phyloP scores from a whole-genome alignment of 257 asterid genomes.

The Solanum etuberosum region DNA sequence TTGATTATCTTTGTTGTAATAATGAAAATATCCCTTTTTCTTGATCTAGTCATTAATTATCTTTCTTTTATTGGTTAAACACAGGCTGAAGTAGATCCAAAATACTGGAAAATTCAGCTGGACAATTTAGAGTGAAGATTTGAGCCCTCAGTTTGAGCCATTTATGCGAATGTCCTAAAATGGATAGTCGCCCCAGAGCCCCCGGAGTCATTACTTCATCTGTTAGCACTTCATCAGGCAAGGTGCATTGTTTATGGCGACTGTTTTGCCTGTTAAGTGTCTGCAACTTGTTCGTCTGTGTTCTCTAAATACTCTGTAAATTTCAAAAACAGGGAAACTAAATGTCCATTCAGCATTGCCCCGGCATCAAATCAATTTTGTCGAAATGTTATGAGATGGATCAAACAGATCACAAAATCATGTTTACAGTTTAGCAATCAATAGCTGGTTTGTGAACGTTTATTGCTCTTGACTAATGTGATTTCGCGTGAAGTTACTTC shows the following conservation, averaged over 20 bases:
- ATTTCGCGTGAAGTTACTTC: background rate
- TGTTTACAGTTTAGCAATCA: background rate
- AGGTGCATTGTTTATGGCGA: background rate
- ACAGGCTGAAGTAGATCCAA: constrained; percentile 74
- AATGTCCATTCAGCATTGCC: background rate
- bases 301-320: background rate
- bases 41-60: background rate
- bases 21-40: background rate
- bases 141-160: background rate
- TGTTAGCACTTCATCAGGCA: background rate
- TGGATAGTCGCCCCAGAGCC: background rate
- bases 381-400: background rate
- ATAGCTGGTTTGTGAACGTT: background rate
- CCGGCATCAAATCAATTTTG: background rate
- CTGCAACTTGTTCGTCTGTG: background rate
- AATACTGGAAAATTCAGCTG: constrained; percentile 62
- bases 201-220: background rate
- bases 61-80: background rate
- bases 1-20: background rate
- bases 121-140: constrained; percentile 21
- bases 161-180: background rate
- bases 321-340: background rate
- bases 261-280: background rate
- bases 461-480: background rate
- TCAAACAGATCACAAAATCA: background rate